A percentile compares a stretch with the other conserved stretches of the same genome.
Conservation (phyloP, 2,329 filamentous ascomycete genomes). For the Botrytis sinoallii region DNA sequence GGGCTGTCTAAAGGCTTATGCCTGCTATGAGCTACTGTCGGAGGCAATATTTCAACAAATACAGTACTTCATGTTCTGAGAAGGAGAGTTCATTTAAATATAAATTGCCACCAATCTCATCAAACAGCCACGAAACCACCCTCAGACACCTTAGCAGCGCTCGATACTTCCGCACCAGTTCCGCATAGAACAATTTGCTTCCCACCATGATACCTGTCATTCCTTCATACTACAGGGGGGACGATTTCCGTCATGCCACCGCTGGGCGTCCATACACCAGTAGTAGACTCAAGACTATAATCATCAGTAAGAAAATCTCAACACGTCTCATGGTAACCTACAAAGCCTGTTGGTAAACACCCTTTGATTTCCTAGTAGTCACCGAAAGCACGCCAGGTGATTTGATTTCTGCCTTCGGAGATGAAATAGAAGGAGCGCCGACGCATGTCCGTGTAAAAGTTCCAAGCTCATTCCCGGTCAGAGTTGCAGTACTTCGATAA, state of each 20-base stretch:
- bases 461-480: neutral
- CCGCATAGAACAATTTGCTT: no score
- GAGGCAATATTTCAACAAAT: fast-evolving
- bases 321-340: fast-evolving
- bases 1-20: neutral
- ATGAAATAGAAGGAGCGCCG: neutral
- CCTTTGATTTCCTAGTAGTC: neutral
- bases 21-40: neutral
- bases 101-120: neutral
- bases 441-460: neutral
- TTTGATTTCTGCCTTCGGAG: neutral
- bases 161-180: no score
- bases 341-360: neutral
- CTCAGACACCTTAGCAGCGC: neutral
- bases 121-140: fast-evolving
- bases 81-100: neutral
- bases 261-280: neutral
- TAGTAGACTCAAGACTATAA: neutral
- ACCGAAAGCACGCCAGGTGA: neutral
- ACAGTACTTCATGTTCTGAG: neutral
- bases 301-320: neutral
- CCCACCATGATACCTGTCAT: neutral
- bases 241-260: neutral
- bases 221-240: neutral
- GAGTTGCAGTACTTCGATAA: neutral